Conservation (phyloP, 2,329 filamentous ascomycete genomes). For the Talaromyces rugulosus region DNA sequence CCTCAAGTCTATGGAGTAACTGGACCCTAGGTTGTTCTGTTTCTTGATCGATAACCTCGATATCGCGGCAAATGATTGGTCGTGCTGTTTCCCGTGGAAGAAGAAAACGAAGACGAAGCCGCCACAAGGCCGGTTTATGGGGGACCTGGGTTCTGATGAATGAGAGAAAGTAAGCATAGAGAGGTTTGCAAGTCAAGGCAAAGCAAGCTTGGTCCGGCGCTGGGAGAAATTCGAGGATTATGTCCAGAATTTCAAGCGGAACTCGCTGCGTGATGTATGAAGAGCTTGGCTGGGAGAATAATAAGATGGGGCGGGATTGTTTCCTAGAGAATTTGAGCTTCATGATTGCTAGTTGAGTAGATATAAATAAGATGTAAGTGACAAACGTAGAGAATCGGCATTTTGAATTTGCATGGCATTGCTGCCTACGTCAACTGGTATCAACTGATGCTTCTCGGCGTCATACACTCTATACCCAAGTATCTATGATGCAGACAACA, state of each 20-base stretch:
- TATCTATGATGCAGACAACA: no score
- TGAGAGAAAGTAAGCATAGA: conserved; percentile 17
- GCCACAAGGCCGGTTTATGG: conserved; percentile 12
- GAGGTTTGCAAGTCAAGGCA: neutral
- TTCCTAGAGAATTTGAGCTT: neutral
- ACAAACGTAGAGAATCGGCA: no score
- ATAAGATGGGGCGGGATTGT: neutral
- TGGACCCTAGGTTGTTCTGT: neutral
- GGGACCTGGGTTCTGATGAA: conserved; percentile 17
- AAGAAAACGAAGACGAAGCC: conserved; percentile 15
- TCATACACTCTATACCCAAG: neutral
- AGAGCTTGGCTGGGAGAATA: neutral
- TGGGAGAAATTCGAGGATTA: neutral
- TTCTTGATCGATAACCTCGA: neutral
- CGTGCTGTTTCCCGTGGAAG: conserved; percentile 8
- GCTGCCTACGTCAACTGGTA: neutral
- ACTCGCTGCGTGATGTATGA: neutral
- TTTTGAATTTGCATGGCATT: neutral
- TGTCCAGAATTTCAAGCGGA: neutral
- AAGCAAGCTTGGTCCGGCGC: neutral
- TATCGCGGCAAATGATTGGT: conserved; percentile 8
- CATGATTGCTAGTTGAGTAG: neutral
- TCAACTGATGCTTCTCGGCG: neutral
- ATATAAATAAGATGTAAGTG: no score
- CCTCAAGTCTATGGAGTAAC: neutral